Percentiles rank a stretch among this genome's conserved stretches.
These are phyloP conservation scores for Pyrenochaeta sp. DNA, from an alignment of 2,329 filamentous ascomycete genomes.

Conservation along the genomic window DNA sequence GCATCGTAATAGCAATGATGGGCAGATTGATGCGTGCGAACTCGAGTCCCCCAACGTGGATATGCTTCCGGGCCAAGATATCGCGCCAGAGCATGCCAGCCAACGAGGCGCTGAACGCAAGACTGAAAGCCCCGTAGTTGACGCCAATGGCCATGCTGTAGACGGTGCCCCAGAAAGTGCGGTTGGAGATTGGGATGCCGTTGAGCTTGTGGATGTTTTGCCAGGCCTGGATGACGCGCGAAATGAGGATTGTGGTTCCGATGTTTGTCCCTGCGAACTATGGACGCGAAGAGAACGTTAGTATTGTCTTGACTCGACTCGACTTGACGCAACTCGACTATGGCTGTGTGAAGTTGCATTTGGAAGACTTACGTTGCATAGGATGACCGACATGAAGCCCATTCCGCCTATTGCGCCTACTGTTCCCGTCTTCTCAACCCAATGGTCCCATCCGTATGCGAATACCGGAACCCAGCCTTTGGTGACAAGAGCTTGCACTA, in stretches of 20 bases:
- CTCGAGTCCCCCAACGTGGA: slow-evolving; percentile 67
- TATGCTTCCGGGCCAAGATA: slow-evolving; percentile 72
- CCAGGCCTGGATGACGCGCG: slow-evolving; percentile 74
- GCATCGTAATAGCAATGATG: slow-evolving; percentile 74
- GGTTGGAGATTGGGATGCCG: slow-evolving; percentile 62
- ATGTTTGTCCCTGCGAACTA: slow-evolving; percentile 81
- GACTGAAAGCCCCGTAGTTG: slow-evolving; percentile 78
- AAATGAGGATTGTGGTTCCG: slow-evolving; percentile 76
- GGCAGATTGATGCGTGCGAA: slow-evolving; percentile 74
- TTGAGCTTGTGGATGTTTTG: slow-evolving; percentile 62
- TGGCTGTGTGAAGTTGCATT: not conserved
- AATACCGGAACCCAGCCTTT: slow-evolving; percentile 79
- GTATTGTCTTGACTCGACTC: no score
- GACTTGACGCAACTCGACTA: not conserved
- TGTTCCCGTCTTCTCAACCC: slow-evolving; percentile 73
- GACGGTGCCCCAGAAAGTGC: slow-evolving; percentile 76
- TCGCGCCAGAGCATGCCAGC: slow-evolving; percentile 77
- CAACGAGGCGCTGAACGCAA: slow-evolving; percentile 73
- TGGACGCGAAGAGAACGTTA: no score
- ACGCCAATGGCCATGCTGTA: slow-evolving; percentile 78
- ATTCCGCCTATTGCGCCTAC: slow-evolving; percentile 74
- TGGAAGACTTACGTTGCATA: slow-evolving; percentile 70
- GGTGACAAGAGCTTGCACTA: slow-evolving; percentile 75
- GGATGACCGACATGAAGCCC: slow-evolving; percentile 73
- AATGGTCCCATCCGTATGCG: slow-evolving; percentile 75